Evolutionary conservation across 2,329 filamentous ascomycete species (phyloP).

Genomic region (Dothideomycetes sp.): DNA sequence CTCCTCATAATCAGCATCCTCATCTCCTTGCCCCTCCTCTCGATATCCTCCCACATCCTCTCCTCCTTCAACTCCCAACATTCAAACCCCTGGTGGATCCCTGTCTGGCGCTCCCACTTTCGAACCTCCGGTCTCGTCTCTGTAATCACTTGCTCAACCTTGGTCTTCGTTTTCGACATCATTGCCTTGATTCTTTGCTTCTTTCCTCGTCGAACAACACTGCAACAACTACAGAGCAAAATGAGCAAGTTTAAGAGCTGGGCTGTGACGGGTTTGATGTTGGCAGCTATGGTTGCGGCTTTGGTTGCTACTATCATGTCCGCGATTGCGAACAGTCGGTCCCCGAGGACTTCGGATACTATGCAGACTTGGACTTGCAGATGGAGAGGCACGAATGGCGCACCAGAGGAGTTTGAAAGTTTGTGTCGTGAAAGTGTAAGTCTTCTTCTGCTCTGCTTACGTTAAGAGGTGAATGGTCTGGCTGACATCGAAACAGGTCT

Average conservation of each 20-base stretch:
- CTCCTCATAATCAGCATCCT: not conserved
- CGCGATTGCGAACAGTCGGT: slow-evolving; percentile 22
- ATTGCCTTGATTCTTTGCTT: slow-evolving; percentile 26
- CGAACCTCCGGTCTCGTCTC: slow-evolving; percentile 32
- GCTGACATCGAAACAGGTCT: slow-evolving; percentile 25
- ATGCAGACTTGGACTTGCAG: slow-evolving; percentile 31
- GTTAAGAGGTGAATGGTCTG: not conserved
- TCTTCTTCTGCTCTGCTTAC: not conserved
- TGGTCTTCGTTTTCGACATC: slow-evolving; percentile 31
- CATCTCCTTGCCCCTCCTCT: not conserved
- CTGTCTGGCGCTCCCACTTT: slow-evolving; percentile 41
- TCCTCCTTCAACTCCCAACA: slow-evolving; percentile 35
- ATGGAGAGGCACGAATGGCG: slow-evolving; percentile 22
- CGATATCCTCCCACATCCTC: slow-evolving; percentile 27
- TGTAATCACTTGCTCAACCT: slow-evolving; percentile 31
- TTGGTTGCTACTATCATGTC: slow-evolving; percentile 33
- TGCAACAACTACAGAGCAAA: not conserved
- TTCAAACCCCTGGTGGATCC: slow-evolving; percentile 40
- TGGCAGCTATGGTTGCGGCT: slow-evolving; percentile 30
- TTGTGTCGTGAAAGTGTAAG: slow-evolving; percentile 35
- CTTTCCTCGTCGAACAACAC: not conserved
- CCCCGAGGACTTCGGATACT: slow-evolving; percentile 22
- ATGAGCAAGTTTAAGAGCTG: slow-evolving; percentile 14
- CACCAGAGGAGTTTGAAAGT: slow-evolving; percentile 27
- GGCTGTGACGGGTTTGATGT: slow-evolving; percentile 11